phyloP scores from a whole-genome alignment of 306 rosid species.

The Acacia acuminata region DNA sequence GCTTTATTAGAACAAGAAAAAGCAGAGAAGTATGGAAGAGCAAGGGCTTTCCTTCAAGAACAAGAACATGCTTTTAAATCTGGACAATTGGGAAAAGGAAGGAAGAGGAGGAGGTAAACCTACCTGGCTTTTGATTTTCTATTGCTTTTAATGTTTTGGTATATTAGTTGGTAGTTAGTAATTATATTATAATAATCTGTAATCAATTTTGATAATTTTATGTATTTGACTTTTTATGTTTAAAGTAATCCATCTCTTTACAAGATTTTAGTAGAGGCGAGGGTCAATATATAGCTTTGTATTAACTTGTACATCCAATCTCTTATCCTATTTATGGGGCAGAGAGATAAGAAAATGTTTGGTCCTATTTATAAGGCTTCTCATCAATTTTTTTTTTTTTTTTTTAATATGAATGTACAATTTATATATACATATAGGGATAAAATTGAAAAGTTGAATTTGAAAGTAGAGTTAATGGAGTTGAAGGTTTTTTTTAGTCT shows the following conservation, averaged over 20 bases:
- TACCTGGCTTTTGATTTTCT: constrained; percentile 8
- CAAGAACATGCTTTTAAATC: constrained; percentile 90
- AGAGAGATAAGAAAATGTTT: too few species aligned
- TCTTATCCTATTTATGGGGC: too few species aligned
- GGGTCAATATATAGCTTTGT: background rate
- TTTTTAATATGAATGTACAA: too few species aligned
- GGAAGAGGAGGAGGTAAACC: constrained; percentile 68
- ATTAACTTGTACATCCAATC: background rate
- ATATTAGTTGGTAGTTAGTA: background rate
- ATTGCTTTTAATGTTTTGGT: background rate
- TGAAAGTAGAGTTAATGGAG: too few species aligned
- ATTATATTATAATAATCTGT: background rate
- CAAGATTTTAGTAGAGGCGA: background rate
- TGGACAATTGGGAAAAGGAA: constrained; percentile 89
- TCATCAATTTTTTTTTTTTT: too few species aligned
- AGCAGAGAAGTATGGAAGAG: constrained; percentile 67
- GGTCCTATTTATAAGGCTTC: too few species aligned
- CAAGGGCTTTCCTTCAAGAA: constrained; percentile 80
- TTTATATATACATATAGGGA: too few species aligned
- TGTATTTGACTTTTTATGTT: background rate
- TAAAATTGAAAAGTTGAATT: too few species aligned
- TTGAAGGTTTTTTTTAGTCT: too few species aligned
- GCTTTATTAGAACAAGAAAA: constrained; percentile 59
- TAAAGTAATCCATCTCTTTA: background rate
- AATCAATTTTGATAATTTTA: background rate